Evolutionary conservation across 257 asterid species (phyloP).

Genomic region (Forsythia viridissima): DNA sequence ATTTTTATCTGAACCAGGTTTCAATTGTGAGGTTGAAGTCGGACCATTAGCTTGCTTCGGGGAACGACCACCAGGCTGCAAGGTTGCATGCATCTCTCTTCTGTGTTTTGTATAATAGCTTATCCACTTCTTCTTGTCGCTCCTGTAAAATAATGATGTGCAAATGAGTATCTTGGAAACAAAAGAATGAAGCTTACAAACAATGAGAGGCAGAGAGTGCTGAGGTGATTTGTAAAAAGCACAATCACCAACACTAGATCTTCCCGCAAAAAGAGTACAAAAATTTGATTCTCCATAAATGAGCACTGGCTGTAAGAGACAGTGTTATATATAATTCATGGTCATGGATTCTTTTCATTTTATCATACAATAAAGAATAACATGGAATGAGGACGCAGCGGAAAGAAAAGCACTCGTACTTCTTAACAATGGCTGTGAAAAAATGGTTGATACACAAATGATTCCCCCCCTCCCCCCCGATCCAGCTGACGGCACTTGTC

Average conservation of each 20-base stretch:
- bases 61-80: conserved; percentile 75
- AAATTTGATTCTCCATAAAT: conserved; percentile 3
- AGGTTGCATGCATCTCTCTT: conserved; percentile 70
- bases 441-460: background rate
- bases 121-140: conserved; percentile 69
- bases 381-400: background rate
- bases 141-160: conserved; percentile 49
- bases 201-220: conserved; percentile 72
- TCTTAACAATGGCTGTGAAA: background rate
- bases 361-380: background rate
- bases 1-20: conserved; percentile 55
- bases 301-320: background rate
- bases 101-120: conserved; percentile 60
- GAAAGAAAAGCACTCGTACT: background rate
- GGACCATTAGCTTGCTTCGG: conserved; percentile 71
- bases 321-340: background rate
- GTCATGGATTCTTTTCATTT: background rate
- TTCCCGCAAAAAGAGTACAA: conserved; percentile 47
- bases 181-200: conserved; percentile 36
- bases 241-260: conserved; percentile 71
- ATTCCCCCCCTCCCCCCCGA: background rate
- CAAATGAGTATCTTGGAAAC: conserved; percentile 11
- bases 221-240: conserved; percentile 73
- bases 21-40: conserved; percentile 59
- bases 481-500: background rate